These are phyloP conservation scores for Apiospora phragmitis DNA, from an alignment of 2,329 filamentous ascomycete species.

Conservation along the genomic window DNA sequence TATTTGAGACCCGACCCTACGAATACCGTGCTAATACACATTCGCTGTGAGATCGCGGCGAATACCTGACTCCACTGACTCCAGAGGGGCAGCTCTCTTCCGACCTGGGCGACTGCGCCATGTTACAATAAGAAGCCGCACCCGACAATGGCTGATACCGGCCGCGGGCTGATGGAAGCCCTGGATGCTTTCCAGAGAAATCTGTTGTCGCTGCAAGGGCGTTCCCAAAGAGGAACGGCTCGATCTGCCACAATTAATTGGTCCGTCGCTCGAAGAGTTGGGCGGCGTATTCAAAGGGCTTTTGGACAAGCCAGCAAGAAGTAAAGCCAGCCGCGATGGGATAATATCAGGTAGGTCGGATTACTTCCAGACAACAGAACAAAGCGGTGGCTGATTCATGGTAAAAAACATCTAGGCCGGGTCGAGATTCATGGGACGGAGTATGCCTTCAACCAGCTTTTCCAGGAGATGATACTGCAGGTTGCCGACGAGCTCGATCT, in stretches of 20 bases:
- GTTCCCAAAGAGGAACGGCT: constrained; percentile 59
- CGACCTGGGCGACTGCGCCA: constrained; percentile 19
- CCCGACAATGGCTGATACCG: constrained; percentile 68
- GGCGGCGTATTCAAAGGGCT: constrained; percentile 68
- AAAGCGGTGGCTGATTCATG: background rate
- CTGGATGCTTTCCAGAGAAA: constrained; percentile 86
- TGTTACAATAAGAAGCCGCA: constrained; percentile 46
- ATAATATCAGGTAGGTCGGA: constrained; percentile 63
- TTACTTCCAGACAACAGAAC: background rate
- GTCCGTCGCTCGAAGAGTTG: constrained; percentile 58
- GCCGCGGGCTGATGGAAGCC: constrained; percentile 70
- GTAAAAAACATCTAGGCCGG: constrained; percentile 57
- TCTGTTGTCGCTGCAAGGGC: constrained; percentile 73
- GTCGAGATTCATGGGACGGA: constrained; percentile 71
- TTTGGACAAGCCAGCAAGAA: constrained; percentile 74
- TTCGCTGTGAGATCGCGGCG: background rate
- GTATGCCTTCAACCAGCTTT: constrained; percentile 82
- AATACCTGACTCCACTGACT: background rate
- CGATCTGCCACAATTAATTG: constrained; percentile 58
- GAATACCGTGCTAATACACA: background rate
- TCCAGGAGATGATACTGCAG: constrained; percentile 78
- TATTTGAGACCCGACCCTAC: background rate
- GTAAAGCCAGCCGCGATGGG: constrained; percentile 70
- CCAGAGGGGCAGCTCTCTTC: constrained; percentile 2
- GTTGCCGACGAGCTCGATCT: constrained; percentile 87